Evolutionary conservation across 139 green algal species (phyloP).

Genomic region (Chlamydomonas sp.): DNA sequence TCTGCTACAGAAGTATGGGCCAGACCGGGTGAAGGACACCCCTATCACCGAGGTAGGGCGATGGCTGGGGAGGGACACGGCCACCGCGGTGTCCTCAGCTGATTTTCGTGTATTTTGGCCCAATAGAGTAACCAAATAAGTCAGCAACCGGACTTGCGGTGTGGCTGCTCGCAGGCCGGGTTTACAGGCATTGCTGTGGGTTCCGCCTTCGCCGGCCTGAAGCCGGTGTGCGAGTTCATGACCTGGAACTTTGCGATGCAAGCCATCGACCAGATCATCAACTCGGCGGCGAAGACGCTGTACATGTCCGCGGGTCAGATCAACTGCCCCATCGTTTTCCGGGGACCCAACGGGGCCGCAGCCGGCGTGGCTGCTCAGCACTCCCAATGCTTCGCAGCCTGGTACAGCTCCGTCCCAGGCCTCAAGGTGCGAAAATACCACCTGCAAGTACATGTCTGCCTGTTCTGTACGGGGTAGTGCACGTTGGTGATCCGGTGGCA

Average conservation of each 20-base stretch:
- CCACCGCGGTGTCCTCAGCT: no score
- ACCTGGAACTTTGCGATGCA: slow-evolving; percentile 99
- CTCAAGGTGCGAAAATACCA: slow-evolving; percentile 85
- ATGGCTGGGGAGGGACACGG: neutral
- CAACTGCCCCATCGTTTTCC: slow-evolving; percentile 95
- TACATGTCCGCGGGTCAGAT: slow-evolving; percentile 99
- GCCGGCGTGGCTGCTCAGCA: slow-evolving; percentile 97
- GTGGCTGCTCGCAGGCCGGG: slow-evolving; percentile 74
- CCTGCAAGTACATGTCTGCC: no score
- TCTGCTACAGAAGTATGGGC: slow-evolving; percentile 95
- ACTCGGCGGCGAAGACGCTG: slow-evolving; percentile 97
- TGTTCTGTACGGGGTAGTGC: no score
- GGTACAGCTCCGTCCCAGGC: slow-evolving; percentile 93
- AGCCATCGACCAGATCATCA: slow-evolving; percentile 99
- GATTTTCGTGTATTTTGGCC: no score
- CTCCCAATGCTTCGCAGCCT: slow-evolving; percentile 98
- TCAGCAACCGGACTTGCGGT: no score
- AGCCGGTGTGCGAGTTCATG: slow-evolving; percentile 99
- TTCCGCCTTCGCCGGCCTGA: slow-evolving; percentile 91
- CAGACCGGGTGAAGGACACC: slow-evolving; percentile 95
- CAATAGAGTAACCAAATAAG: no score
- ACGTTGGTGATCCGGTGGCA: no score
- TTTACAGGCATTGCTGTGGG: slow-evolving; percentile 97
- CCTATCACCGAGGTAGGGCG: slow-evolving; percentile 95
- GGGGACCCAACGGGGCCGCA: slow-evolving; percentile 97